Base-by-base conservation (phyloP, 768 basidiomycete species). In the Boletus barrowsii region DNA sequence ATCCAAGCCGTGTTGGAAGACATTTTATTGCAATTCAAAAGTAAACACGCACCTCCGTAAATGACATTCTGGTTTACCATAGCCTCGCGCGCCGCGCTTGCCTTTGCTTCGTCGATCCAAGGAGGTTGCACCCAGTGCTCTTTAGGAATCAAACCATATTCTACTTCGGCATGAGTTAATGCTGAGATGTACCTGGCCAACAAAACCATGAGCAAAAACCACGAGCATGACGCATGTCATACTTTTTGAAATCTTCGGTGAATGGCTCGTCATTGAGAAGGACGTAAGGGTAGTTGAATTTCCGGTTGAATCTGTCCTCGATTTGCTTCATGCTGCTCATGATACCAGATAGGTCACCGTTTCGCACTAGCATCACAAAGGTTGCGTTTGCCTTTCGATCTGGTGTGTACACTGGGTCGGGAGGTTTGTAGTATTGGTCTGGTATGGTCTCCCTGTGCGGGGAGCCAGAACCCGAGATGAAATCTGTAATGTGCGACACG, bases 191-290 rank as follows among this genome's bases (percentile, higher is more conserved):
- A 51, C 73, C 78, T 61, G 68, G 53, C 11, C 17, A 41, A 46
- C 13, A 13, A n/a, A 22, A 44, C 14, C 18, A 26, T 68, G 10
- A 63, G 61, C 11, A 39, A 44, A 36, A 30, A 15, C 5, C 26
- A 47, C 20, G 11, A 11, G 30, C 4, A 18, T 10, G 3, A 43
- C 14, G 30, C 2, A 53, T 29, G 18, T 64, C 78, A 60, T 64
- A 83, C 82, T 73, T 73, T 65, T 86, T 90, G 72, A 95, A 94
- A 17, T 82, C 79, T 1, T 86, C 83, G 14, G 79, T 75, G 69
- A 96, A 96, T 0, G 83, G 81, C 57, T 82, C 81, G 46, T 97
- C 93, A 67, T 96, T 96, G 55, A 98, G 75, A 72, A 97, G 88
- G 24, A 93, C 86, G 69, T 90, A 97, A 5, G 92, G 90, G 64